Conservation (phyloP, 805 yeast species). For the Pichia nanzhaoensis region DNA sequence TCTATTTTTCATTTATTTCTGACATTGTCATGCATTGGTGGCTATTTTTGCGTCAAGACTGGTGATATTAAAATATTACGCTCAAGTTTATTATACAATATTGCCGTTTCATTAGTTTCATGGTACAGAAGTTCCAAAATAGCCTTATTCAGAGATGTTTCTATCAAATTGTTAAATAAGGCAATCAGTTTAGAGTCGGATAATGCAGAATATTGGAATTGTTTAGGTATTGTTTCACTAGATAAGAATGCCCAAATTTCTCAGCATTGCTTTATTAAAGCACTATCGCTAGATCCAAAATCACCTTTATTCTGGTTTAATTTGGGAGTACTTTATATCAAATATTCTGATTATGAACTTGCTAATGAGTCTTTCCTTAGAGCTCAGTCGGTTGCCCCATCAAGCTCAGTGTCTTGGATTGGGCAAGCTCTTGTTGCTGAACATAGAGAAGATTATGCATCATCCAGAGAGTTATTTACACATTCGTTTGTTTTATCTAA, state of each 20-base stretch:
- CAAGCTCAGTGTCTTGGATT: slow-evolving; percentile 68
- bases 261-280: slow-evolving; percentile 90
- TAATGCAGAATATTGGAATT: slow-evolving; percentile 72
- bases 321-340: slow-evolving; percentile 69
- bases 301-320: slow-evolving; percentile 74
- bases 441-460: slow-evolving; percentile 40
- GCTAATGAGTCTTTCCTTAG: slow-evolving; percentile 67
- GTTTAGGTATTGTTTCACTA: slow-evolving; percentile 71
- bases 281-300: slow-evolving; percentile 60
- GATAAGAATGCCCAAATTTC: slow-evolving; percentile 61
- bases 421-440: slow-evolving; percentile 69
- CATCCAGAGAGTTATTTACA: slow-evolving; percentile 55
- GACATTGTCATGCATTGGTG: slow-evolving; percentile 28
- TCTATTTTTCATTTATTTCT: slow-evolving; percentile 24
- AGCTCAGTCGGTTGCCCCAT: slow-evolving; percentile 80
- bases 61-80: slow-evolving; percentile 39
- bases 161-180: slow-evolving; percentile 53
- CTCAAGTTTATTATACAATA: slow-evolving; percentile 55
- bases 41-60: slow-evolving; percentile 23
- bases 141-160: slow-evolving; percentile 35
- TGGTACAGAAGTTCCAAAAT: slow-evolving; percentile 31
- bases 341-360: slow-evolving; percentile 59
- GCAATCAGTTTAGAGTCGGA: slow-evolving; percentile 68
- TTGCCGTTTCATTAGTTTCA: slow-evolving; percentile 59
- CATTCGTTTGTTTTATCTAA: slow-evolving; percentile 77